A percentile compares a stretch with the other conserved stretches of the same genome.
Conservation (phyloP, 2,329 filamentous ascomycete genomes). For the Rhinocladiella similis region DNA sequence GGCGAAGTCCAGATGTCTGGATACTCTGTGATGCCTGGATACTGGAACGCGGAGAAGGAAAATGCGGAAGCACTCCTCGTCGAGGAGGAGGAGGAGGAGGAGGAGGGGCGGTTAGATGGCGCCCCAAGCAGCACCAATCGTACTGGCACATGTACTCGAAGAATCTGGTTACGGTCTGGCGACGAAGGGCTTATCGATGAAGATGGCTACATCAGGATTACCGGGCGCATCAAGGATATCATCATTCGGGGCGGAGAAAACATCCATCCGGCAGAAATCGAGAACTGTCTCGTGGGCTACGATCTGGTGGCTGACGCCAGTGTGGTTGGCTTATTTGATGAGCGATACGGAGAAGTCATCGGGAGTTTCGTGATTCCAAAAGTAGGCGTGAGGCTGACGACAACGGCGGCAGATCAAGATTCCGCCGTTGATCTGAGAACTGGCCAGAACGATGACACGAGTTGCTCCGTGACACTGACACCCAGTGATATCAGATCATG, state of each 20-base stretch:
- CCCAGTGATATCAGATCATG: no score
- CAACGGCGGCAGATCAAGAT: no score
- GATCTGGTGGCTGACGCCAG: constrained; percentile 61
- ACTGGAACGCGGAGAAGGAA: constrained; percentile 69
- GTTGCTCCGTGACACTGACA: constrained; percentile 44
- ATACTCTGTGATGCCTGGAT: constrained; percentile 66
- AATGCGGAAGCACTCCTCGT: constrained; percentile 66
- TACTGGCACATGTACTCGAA: no score
- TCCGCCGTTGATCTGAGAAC: constrained; percentile 28
- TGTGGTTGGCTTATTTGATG: constrained; percentile 68
- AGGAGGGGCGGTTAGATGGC: constrained; percentile 38
- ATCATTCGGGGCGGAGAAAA: constrained; percentile 77
- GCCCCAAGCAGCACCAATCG: no score
- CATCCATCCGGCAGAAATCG: constrained; percentile 72
- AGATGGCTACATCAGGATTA: constrained; percentile 69
- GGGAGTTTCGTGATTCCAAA: constrained; percentile 55
- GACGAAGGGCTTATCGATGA: constrained; percentile 54
- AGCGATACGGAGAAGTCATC: constrained; percentile 71
- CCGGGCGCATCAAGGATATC: constrained; percentile 75
- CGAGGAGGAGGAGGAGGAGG: constrained; percentile 49
- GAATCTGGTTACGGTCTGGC: constrained; percentile 65
- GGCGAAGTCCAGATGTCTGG: constrained; percentile 80
- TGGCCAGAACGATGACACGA: constrained; percentile 21
- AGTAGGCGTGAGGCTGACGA: constrained; percentile 9
- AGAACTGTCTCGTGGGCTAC: constrained; percentile 67